Percentiles rank a stretch among this genome's conserved stretches.
Conservation (phyloP, 208 protist genomes). For the Leishmania arabica region DNA sequence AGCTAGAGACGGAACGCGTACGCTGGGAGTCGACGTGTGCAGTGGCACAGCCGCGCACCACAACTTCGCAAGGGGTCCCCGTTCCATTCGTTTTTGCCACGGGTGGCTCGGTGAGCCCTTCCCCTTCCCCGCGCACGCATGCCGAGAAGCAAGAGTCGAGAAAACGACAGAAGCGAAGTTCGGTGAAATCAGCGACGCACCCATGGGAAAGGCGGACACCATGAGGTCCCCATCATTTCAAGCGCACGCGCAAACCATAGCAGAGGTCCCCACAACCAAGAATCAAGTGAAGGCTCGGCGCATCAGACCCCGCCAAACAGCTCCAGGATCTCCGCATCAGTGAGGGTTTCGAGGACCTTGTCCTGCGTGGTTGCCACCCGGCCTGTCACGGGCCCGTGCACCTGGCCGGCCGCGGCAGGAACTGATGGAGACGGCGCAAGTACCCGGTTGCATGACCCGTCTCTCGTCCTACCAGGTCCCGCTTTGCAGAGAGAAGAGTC, state of each 20-base stretch:
- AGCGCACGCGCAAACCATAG: neutral
- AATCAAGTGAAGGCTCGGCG: neutral
- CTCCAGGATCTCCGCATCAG: conserved; percentile 74
- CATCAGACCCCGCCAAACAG: conserved; percentile 49
- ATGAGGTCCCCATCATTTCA: neutral
- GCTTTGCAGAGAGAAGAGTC: neutral
- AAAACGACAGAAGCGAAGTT: neutral
- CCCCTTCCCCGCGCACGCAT: neutral
- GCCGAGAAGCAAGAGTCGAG: neutral
- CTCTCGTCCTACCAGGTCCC: neutral
- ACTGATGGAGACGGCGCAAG: conserved; percentile 17
- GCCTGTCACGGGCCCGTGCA: neutral
- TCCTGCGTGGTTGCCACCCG: neutral
- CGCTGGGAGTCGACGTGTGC: neutral
- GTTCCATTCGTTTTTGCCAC: no score
- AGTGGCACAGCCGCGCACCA: neutral
- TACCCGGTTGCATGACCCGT: conserved; percentile 2
- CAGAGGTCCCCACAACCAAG: neutral
- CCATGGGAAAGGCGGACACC: conserved; percentile 1
- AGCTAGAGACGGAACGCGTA: neutral
- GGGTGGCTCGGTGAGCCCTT: no score
- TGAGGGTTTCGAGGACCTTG: conserved; percentile 39
- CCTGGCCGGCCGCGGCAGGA: conserved; percentile 7
- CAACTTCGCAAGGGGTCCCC: neutral
- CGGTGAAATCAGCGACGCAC: neutral